Evolutionary conservation across 2,329 filamentous ascomycete species (phyloP).

Genomic region (Ophiostoma montium): DNA sequence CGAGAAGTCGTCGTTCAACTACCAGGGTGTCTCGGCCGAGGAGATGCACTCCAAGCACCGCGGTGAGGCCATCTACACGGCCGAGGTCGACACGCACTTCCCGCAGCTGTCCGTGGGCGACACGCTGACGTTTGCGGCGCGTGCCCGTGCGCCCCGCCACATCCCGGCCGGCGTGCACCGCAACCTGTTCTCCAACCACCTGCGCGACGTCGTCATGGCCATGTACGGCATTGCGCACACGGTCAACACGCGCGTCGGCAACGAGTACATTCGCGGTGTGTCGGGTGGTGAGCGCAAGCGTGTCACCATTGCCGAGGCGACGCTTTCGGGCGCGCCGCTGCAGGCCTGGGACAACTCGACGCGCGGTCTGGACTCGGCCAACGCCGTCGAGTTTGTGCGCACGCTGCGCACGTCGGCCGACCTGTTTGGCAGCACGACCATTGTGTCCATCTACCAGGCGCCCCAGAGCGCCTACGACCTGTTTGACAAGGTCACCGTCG

Average conservation of each 20-base stretch:
- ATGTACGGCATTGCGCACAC: conserved; percentile 64
- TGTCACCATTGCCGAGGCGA: conserved; percentile 48
- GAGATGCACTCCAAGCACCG: conserved; percentile 68
- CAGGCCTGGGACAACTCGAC: conserved; percentile 62
- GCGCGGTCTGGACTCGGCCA: conserved; percentile 59
- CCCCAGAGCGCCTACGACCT: conserved; percentile 49
- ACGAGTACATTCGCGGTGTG: conserved; percentile 62
- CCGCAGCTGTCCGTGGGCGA: conserved; percentile 64
- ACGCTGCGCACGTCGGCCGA: conserved; percentile 55
- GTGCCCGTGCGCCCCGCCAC: conserved; percentile 49
- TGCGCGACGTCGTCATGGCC: conserved; percentile 61
- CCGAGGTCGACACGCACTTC: conserved; percentile 72
- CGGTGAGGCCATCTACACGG: conserved; percentile 77
- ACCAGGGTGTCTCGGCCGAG: conserved; percentile 57
- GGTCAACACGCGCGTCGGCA: conserved; percentile 57
- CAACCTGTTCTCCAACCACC: conserved; percentile 37
- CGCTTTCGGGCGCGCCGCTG: conserved; percentile 43
- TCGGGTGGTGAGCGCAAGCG: conserved; percentile 60
- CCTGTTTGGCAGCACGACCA: conserved; percentile 49
- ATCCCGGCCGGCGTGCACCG: conserved; percentile 44
- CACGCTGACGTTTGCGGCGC: conserved; percentile 64
- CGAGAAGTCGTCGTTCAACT: conserved; percentile 60
- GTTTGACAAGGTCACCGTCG: conserved; percentile 44
- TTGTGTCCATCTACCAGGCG: conserved; percentile 63
- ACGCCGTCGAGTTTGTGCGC: conserved; percentile 61